Evolutionary conservation across 2,329 filamentous ascomycete genomes (phyloP), one percentile per base, ranked within the genome.

Genomic region (Zymoseptoria passerinii): DNA sequence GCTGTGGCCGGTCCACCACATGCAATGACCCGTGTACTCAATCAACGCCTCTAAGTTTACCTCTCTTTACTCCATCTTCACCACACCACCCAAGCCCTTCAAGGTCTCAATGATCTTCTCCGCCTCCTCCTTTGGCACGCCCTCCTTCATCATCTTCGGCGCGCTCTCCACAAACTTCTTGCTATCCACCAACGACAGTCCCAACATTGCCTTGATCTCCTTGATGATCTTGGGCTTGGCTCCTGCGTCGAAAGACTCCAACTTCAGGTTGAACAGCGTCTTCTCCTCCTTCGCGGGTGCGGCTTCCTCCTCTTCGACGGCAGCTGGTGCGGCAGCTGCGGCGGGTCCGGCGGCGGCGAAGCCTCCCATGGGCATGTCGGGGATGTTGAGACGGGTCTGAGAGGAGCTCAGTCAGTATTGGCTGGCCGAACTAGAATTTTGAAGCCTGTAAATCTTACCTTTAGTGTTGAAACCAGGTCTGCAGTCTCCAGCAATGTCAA

Each of bases 131-230:
- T 99, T 99, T 64, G 92, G 89, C 67, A 99, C 91, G 54, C 89
- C 92, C 79, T 99, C 94, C 86, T 97, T 97, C 90, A 99, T 89
- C 76, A 90, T 80, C 87, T 99, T 99, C 65, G 94, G 94, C 67
- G 89, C 92, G 73, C 89, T 90, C 83, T 99, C 94, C 66, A 99
- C 94, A 72, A 99, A 99, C 82, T 99, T 99, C 88, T 99, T 99
- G 79, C 90, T 95, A 78, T 99, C 94, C 68, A 99, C 95, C 80
- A 99, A 83, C 74, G 89, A 95, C 73, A 99, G 78, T 50, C 94
- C 94, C 61, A 99, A 81, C 84, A 99, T 82, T 71, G 85, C 86
- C 86, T 99, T 99, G 80, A 99, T 83, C 81, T 99, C 94, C 84
- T 99, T 99, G 83, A 99, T 99, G 70, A 99, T 81, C 88, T 99